phyloP scores from a whole-genome alignment of 805 yeast genomes.

The Candida quercuum region DNA sequence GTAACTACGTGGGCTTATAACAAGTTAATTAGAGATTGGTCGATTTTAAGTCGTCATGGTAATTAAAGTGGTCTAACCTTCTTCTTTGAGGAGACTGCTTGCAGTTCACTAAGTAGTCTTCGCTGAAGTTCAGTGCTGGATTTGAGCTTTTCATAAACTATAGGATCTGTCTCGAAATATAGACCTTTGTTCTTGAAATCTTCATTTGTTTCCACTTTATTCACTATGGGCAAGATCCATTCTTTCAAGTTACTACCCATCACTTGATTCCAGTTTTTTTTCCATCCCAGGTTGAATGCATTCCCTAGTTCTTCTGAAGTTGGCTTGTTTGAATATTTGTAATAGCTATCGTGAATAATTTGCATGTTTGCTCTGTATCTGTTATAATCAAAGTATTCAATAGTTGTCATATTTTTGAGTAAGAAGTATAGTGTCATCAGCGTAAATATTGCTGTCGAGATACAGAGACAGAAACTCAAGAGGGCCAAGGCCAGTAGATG shows the following conservation, averaged over 20 bases:
- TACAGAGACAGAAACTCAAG: conserved; percentile 43
- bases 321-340: conserved; percentile 37
- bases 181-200: conserved; percentile 40
- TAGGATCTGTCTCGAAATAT: conserved; percentile 43
- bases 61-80: too few relatives aligned
- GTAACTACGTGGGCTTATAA: too few relatives aligned
- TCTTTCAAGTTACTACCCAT: conserved; percentile 66
- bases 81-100: neutral
- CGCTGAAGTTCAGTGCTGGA: conserved; percentile 40
- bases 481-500: conserved; percentile 58
- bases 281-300: conserved; percentile 68
- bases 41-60: too few relatives aligned
- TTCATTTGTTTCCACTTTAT: conserved; percentile 22
- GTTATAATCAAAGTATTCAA: conserved; percentile 62
- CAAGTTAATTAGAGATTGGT: neutral
- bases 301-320: conserved; percentile 48
- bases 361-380: conserved; percentile 38
- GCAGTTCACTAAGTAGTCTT: conserved; percentile 17
- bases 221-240: conserved; percentile 66
- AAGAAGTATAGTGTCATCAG: conserved; percentile 56
- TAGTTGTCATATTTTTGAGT: conserved; percentile 66
- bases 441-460: conserved; percentile 55
- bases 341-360: conserved; percentile 28
- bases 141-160: conserved; percentile 33
- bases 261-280: conserved; percentile 56